Evolutionary conservation across 176 grass and related monocot genomes (phyloP), one percentile per base, ranked within the genome.

Genomic region (Luzula sylvatica): DNA sequence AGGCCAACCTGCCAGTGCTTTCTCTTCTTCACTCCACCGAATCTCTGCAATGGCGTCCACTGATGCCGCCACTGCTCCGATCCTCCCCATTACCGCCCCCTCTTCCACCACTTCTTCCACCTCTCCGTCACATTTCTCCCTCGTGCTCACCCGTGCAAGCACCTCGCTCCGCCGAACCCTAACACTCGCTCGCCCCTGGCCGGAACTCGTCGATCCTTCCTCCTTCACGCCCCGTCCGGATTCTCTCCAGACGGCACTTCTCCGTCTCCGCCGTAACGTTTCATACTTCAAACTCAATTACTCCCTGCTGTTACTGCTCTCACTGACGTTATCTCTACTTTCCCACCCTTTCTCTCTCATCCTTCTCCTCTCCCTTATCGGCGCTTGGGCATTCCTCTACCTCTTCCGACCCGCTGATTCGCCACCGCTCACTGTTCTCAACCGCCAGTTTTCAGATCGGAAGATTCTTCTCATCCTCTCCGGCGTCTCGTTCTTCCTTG

Each of bases 181-280:
- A 23, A 14, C 23, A 32, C 27, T 47, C 46, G 55, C 43, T 35
- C 50, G 60, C 5, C 49, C 23, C 3, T 24, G 17, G 25, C 29
- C 38, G 28, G 44, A 13, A 23, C 53, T 46, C 38, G 22, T 58
- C 12, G 38, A 29, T 18, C 61, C 38, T 18, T 52, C 56, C 35
- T 42, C 50, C 61, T 15, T 65, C 62, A 27, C 67, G 9, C 21
- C 55, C 17, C 23, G 27, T 9, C 23, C 39, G 55, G 68, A 82
- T 56, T 81, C 83, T 64, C 73, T 82, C 67, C 75, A 62, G 62
- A 66, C 73, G 67, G 73, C 48, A 49, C 65, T 66, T 46, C 21
- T 27, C 32, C 46, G 42, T 21, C 53, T 55, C 24, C 66, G 60
- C 43, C 25, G 60, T 7, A 64, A 64, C 42, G 23, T 64, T 25